Conservation (phyloP, 305 asterid species). For the Petunia hybrid region DNA sequence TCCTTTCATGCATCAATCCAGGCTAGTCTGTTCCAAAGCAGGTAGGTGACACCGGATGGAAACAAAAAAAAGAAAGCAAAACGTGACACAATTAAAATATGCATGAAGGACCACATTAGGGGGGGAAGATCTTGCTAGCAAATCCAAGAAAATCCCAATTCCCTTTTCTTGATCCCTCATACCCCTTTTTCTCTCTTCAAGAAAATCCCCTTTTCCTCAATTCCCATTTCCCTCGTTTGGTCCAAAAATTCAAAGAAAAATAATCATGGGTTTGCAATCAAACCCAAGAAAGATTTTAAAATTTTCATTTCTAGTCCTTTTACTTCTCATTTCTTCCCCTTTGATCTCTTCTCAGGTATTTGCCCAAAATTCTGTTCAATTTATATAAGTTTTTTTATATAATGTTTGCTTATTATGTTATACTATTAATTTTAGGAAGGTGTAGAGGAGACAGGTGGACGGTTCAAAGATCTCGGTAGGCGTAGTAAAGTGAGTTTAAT, state of each 20-base stretch:
- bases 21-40: too few species aligned
- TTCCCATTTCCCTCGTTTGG: neutral
- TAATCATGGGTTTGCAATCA: conserved; percentile 46
- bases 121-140: neutral
- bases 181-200: neutral
- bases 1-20: too few species aligned
- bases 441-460: conserved; percentile 43
- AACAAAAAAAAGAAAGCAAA: too few species aligned
- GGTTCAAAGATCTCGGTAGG: conserved; percentile 70
- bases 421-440: conserved; percentile 28
- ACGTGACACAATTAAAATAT: too few species aligned
- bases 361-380: neutral
- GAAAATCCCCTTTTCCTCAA: neutral
- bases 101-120: neutral
- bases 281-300: conserved; percentile 34
- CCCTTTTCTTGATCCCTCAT: neutral
- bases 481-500: conserved; percentile 71
- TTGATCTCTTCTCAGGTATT: conserved; percentile 58
- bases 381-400: neutral
- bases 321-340: conserved; percentile 44
- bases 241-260: neutral
- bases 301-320: conserved; percentile 40
- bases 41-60: too few species aligned
- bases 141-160: conserved; percentile 4
- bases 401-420: conserved; percentile 29